Conservation (phyloP, 257 asterid genomes). For the Hygrophila difformis region DNA sequence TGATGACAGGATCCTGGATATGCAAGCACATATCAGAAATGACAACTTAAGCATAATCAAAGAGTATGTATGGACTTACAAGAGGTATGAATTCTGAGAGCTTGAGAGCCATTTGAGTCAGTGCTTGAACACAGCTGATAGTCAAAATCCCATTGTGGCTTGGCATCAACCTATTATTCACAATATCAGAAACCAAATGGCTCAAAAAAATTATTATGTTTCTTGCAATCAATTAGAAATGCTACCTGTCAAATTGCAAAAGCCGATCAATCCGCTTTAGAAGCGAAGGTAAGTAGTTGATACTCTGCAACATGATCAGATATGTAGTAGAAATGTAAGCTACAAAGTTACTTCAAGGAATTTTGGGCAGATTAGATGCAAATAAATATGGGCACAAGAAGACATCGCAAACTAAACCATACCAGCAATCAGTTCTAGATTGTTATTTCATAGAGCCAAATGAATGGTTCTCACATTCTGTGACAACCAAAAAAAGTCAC, state of each 20-base stretch:
- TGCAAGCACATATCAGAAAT: slow-evolving; percentile 26
- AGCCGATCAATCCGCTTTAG: slow-evolving; percentile 96
- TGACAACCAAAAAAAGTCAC: no score
- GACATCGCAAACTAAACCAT: no score
- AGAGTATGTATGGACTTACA: slow-evolving; percentile 45
- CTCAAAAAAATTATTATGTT: slow-evolving; percentile 7
- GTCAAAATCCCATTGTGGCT: slow-evolving; percentile 93
- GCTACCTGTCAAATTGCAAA: slow-evolving; percentile 87
- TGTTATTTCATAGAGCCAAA: no score
- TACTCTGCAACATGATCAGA: slow-evolving; percentile 54
- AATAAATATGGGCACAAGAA: no score
- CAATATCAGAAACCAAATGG: slow-evolving; percentile 1
- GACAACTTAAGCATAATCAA: slow-evolving; percentile 8
- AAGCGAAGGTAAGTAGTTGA: slow-evolving; percentile 63
- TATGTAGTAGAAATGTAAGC: slow-evolving; percentile 21
- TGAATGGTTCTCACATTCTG: no score
- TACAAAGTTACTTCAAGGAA: no score
- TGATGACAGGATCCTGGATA: slow-evolving; percentile 60
- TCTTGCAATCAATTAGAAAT: slow-evolving; percentile 12
- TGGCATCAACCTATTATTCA: slow-evolving; percentile 76
- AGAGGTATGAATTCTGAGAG: slow-evolving; percentile 77
- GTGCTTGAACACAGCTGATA: slow-evolving; percentile 66
- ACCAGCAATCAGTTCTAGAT: no score
- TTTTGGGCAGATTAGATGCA: no score
- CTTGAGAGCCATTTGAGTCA: slow-evolving; percentile 81